Conservation (phyloP, 2,329 filamentous ascomycete species). For the Pestalotiopsis sp. region DNA sequence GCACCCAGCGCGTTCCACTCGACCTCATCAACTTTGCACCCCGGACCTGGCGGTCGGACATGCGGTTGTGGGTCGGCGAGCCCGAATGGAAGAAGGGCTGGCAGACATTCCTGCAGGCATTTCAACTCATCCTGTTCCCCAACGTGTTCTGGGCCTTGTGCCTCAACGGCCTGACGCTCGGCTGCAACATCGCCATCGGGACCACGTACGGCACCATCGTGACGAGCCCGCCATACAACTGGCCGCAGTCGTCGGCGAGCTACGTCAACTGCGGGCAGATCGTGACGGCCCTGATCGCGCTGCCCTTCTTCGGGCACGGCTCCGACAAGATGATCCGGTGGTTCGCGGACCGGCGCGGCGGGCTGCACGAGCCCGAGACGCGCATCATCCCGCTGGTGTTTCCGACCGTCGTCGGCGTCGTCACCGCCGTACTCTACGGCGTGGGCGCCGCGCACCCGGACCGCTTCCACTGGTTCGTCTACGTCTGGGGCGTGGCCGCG, state of each 20-base stretch:
- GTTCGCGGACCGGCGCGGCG: constrained; percentile 36
- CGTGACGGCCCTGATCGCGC: constrained; percentile 36
- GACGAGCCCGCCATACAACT: constrained; percentile 37
- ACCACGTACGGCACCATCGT: constrained; percentile 43
- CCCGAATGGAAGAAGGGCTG: constrained; percentile 38
- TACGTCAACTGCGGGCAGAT: constrained; percentile 45
- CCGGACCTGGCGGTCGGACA: constrained; percentile 36
- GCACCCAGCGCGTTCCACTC: constrained; percentile 26
- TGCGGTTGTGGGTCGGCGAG: constrained; percentile 41
- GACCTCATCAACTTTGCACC: constrained; percentile 39
- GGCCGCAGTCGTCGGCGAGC: constrained; percentile 34
- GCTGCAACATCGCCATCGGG: constrained; percentile 44
- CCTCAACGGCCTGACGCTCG: constrained; percentile 41
- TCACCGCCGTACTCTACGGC: constrained; percentile 42
- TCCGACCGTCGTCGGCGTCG: constrained; percentile 39
- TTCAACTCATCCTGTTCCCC: constrained; percentile 39
- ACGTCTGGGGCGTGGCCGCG: constrained; percentile 29
- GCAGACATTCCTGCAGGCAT: constrained; percentile 29
- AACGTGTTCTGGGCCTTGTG: constrained; percentile 44
- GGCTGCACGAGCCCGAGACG: constrained; percentile 44
- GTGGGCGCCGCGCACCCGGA: constrained; percentile 36
- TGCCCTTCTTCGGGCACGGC: constrained; percentile 41
- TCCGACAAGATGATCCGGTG: constrained; percentile 39
- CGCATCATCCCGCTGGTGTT: constrained; percentile 38
- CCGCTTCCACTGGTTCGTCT: constrained; percentile 36